Evolutionary conservation across 1,284 basidiomycete genomes (phyloP).

Genomic region (Puccinia novopanici): DNA sequence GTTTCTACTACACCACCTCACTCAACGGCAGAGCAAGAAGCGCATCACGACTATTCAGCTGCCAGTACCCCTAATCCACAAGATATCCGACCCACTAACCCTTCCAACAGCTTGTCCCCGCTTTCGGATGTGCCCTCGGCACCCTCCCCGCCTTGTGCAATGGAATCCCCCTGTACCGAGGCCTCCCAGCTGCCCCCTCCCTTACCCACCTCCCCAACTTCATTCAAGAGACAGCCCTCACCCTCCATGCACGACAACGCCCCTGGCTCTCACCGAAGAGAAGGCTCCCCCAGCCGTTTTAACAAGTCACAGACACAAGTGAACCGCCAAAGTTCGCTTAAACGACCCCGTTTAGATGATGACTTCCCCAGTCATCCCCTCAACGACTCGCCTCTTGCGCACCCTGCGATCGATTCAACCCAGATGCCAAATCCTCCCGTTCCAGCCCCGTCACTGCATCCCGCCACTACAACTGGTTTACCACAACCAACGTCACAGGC

Average conservation of each 20-base stretch:
- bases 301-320: neutral
- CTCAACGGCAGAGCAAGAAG: neutral
- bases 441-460: neutral
- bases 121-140: slow-evolving; percentile 33
- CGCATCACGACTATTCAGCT: no score
- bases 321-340: neutral
- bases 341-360: slow-evolving; percentile 14
- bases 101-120: slow-evolving; percentile 22
- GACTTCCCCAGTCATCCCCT: slow-evolving; percentile 11
- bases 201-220: neutral
- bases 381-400: slow-evolving; percentile 4
- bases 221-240: slow-evolving; percentile 14
- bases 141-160: neutral
- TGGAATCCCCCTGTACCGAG: slow-evolving; percentile 4
- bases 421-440: neutral
- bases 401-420: neutral
- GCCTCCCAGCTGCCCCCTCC: neutral
- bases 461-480: no score
- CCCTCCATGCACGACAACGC: slow-evolving; percentile 2
- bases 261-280: neutral
- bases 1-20: neutral
- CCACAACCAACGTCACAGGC: slow-evolving; percentile 55
- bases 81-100: neutral
- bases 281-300: neutral
- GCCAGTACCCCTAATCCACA: neutral